These are phyloP conservation scores for Mycena polygramma DNA, from an alignment of 768 basidiomycete species.

Conservation along the genomic window DNA sequence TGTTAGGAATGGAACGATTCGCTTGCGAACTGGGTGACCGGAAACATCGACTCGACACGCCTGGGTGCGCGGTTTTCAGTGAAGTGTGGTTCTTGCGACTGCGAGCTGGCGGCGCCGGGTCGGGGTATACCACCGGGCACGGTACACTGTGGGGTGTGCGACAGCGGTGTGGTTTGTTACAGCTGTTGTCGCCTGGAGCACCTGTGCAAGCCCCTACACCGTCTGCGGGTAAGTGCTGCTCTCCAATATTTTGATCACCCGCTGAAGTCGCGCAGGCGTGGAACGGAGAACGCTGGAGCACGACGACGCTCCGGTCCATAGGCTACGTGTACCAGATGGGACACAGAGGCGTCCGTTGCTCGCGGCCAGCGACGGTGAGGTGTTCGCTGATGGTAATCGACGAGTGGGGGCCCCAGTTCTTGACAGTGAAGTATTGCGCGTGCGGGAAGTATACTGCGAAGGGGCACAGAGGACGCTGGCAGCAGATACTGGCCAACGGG, in stretches of 20 bases:
- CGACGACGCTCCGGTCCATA: not conserved
- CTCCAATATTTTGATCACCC: not conserved
- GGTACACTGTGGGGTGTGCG: not conserved
- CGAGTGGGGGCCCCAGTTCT: not conserved
- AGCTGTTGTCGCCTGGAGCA: not conserved
- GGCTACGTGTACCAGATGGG: conserved; percentile 13
- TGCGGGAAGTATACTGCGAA: not conserved
- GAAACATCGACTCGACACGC: not conserved
- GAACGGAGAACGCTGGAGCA: not conserved
- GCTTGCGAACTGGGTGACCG: not conserved
- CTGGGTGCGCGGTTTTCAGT: not conserved
- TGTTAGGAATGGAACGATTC: not conserved
- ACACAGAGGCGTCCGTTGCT: not conserved
- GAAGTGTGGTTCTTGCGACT: not conserved
- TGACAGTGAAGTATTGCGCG: not conserved
- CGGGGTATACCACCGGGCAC: not conserved
- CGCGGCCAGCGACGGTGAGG: not conserved
- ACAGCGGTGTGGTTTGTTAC: not conserved
- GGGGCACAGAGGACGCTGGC: not conserved
- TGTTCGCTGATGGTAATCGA: conserved; percentile 3
- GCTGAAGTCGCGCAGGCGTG: not conserved
- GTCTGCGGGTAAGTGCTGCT: not conserved
- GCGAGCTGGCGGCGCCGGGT: not conserved
- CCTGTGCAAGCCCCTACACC: not conserved
- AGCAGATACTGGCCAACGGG: not conserved